Base-by-base conservation (phyloP, 345 rosid species). In the Rhodomyrtus tomentosa region DNA sequence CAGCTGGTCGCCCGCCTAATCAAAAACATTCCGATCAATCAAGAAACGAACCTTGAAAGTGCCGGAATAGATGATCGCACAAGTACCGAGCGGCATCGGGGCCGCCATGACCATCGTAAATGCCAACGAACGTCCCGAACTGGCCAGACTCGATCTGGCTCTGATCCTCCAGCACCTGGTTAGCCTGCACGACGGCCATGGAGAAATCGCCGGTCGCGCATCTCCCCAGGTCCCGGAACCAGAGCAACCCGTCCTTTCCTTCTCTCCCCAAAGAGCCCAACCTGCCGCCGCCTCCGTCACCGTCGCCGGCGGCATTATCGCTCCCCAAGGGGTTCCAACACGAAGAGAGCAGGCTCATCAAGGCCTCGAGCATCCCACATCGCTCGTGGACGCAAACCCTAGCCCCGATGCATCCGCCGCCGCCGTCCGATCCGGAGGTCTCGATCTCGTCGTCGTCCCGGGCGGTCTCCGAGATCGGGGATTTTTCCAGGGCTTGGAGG, bases 61-160 rank as follows among this genome's bases (percentile, higher is more conserved):
- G 90, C 49, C 86, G 89, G 82, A 93, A 94, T 88, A 95, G 90
- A 89, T 93, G 89, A 93, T 94, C 95, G 52, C 97, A 92, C 87
- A 93, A 97, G 56, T 92, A 94, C 45, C 97, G 95, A n/a, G 99
- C 92, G 27, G 98, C 96, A 13, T 94, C 93, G 18, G 97, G 97
- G 45, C 98, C 98, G 32, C 98, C 98, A 84, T 96, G 99, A 24
- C 98, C 99, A 81, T 96, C 98, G 82, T 95, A 96, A 56, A 96
- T 93, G 24, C 98, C 98, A 32, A 96, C 94, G 83, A 96, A 95
- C 48, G 99, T 96, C 27, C 99, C 99, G 49, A 94, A 93, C 50
- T 89, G 91, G 5, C 99, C 99, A 50, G 96, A 95, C 88, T 96
- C 99, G 88, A 96, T 88, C 92, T 93, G 98, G 92, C 95, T 88